These are phyloP conservation scores for Drechslerella coelobrocha DNA, from an alignment of 2,329 filamentous ascomycete species.

Conservation along the genomic window DNA sequence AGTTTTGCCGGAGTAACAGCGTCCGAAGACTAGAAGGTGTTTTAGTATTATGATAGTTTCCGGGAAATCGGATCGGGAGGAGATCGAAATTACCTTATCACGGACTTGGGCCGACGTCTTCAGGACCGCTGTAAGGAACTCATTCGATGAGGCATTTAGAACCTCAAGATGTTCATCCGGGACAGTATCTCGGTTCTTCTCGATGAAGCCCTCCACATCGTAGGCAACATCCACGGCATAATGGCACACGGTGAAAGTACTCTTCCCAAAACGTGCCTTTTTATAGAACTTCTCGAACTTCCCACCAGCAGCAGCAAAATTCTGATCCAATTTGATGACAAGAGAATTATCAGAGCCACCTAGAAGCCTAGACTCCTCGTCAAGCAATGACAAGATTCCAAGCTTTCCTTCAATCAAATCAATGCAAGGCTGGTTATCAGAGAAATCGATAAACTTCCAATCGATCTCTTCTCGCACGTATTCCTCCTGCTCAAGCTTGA, in stretches of 20 bases:
- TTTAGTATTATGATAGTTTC: conserved; percentile 8
- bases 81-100: conserved; percentile 72
- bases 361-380: conserved; percentile 93
- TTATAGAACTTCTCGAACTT: conserved; percentile 95
- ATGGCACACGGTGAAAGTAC: conserved; percentile 95
- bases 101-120: conserved; percentile 84
- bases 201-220: conserved; percentile 98
- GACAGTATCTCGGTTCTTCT: conserved; percentile 98
- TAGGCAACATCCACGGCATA: conserved; percentile 98
- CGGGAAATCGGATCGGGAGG: conserved; percentile 54
- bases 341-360: conserved; percentile 99
- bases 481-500: conserved; percentile 98
- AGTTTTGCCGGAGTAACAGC: conserved; percentile 29
- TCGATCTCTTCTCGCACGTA: conserved; percentile 96
- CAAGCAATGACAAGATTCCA: conserved; percentile 86
- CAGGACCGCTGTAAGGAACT: conserved; percentile 82
- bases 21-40: conserved; percentile 33
- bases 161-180: conserved; percentile 98
- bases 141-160: conserved; percentile 80
- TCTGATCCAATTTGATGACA: conserved; percentile 92
- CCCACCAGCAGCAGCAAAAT: conserved; percentile 73
- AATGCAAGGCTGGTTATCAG: conserved; percentile 98
- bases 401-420: conserved; percentile 97
- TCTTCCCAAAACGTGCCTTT: conserved; percentile 97
- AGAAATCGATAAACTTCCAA: conserved; percentile 99